phyloP scores from a whole-genome alignment of 1,139 yeast species.

The Geotrichum europaeum region DNA sequence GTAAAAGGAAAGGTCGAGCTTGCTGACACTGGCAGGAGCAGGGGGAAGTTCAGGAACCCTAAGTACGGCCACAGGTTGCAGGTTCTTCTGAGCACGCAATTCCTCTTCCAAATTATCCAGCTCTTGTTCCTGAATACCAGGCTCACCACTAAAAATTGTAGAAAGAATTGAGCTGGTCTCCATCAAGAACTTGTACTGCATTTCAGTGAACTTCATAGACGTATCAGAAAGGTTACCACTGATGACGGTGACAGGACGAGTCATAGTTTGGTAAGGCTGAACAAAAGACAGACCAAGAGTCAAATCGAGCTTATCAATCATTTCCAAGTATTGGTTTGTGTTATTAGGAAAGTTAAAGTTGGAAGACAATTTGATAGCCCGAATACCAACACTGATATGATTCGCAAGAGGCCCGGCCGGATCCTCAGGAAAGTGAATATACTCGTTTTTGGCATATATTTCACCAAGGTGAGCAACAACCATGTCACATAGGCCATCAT shows the following conservation, averaged over 20 bases:
- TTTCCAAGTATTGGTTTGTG: constrained; percentile 50
- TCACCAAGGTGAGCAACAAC: constrained; percentile 80
- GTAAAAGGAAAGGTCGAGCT: constrained; percentile 36
- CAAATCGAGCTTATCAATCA: constrained; percentile 66
- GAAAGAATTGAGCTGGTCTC: constrained; percentile 54
- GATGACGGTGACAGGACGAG: constrained; percentile 49
- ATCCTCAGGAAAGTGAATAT: constrained; percentile 34
- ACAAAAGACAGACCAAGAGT: constrained; percentile 54
- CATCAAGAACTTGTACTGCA: constrained; percentile 60
- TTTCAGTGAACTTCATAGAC: constrained; percentile 64
- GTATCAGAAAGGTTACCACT: constrained; percentile 62
- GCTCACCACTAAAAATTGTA: constrained; percentile 46
- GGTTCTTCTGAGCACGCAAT: constrained; percentile 27
- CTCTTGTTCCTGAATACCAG: constrained; percentile 48
- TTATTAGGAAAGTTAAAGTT: constrained; percentile 46
- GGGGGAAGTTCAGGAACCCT: constrained; percentile 5
- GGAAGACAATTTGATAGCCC: constrained; percentile 64
- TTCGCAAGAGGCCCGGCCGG: constrained; percentile 31
- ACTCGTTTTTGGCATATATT: constrained; percentile 61
- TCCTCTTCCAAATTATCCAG: constrained; percentile 47
- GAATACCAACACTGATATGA: constrained; percentile 62
- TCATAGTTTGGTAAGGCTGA: constrained; percentile 34
- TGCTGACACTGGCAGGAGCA: constrained; percentile 11
- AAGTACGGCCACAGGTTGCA: constrained; percentile 15
- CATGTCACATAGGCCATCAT: constrained; percentile 43